A percentile compares a stretch with the other conserved stretches of the same genome.
phyloP scores from a whole-genome alignment of 2,329 filamentous ascomycete genomes.

The Arthrobotrys megalospora region DNA sequence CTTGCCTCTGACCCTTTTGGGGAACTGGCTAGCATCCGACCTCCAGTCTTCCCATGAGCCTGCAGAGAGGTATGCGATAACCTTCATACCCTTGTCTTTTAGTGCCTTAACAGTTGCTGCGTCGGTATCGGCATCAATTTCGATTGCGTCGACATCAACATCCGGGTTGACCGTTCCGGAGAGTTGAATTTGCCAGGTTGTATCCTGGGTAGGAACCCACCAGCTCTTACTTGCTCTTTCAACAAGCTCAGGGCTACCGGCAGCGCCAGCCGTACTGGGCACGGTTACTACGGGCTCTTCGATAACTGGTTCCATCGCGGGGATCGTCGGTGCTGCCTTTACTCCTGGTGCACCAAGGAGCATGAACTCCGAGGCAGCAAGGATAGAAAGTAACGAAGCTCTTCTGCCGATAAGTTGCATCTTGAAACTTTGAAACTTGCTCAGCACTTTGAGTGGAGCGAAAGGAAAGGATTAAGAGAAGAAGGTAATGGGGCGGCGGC shows the following conservation, averaged over 20 bases:
- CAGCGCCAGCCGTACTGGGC: neutral
- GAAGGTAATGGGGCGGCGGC: no score
- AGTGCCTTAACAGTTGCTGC: slow-evolving; percentile 69
- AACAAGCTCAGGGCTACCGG: slow-evolving; percentile 3
- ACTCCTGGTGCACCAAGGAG: slow-evolving; percentile 28
- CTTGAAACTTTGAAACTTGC: slow-evolving; percentile 22
- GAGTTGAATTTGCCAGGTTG: slow-evolving; percentile 57
- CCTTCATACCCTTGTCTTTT: slow-evolving; percentile 72
- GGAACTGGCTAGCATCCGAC: slow-evolving; percentile 73
- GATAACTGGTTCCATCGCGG: slow-evolving; percentile 18
- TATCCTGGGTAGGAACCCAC: slow-evolving; percentile 49
- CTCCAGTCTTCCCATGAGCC: slow-evolving; percentile 78
- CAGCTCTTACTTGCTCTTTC: slow-evolving; percentile 27
- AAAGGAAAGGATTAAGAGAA: neutral
- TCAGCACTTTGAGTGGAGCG: neutral
- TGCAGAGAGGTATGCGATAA: slow-evolving; percentile 83
- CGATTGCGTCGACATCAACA: slow-evolving; percentile 69
- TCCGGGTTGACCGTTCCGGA: slow-evolving; percentile 67
- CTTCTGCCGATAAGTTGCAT: slow-evolving; percentile 52
- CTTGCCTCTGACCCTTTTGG: slow-evolving; percentile 73
- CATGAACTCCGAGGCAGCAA: slow-evolving; percentile 43
- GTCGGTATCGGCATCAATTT: slow-evolving; percentile 73
- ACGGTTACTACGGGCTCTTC: slow-evolving; percentile 9
- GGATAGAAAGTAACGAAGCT: slow-evolving; percentile 39
- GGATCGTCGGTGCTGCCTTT: slow-evolving; percentile 29